phyloP scores from a whole-genome alignment of 192 early-diverging fungal genomes.

The Glomus cerebriforme region DNA sequence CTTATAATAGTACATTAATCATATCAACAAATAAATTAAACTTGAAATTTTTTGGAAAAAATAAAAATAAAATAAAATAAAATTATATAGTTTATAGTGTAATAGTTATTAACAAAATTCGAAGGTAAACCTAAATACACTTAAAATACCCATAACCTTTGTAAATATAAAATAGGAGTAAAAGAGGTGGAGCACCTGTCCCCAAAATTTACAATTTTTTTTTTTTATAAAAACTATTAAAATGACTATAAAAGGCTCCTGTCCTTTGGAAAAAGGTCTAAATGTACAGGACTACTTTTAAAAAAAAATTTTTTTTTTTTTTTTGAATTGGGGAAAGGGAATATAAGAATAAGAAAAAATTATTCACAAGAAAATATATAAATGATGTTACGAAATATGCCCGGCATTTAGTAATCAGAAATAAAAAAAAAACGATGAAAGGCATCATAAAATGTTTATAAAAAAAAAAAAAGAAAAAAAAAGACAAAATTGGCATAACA shows the following conservation, averaged over 20 bases:
- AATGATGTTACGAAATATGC: not conserved
- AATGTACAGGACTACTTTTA: constrained; percentile 1
- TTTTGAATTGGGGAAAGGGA: not conserved
- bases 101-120: not conserved
- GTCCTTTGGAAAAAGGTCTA: constrained; percentile 16
- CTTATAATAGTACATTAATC: not conserved
- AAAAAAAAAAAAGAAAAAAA: not conserved
- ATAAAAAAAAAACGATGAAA: not conserved
- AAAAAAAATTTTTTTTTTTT: not conserved
- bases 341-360: constrained; percentile 21
- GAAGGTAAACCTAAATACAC: not conserved
- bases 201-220: constrained; percentile 19
- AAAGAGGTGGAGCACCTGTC: constrained; percentile 28
- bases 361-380: constrained; percentile 30
- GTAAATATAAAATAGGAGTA: not conserved
- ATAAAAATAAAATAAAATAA: not conserved
- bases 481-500: not conserved
- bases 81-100: constrained; percentile 6
- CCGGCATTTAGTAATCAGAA: not conserved
- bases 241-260: constrained; percentile 2
- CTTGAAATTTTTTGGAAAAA: not conserved
- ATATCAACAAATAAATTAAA: not conserved
- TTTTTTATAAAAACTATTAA: constrained; percentile 20
- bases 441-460: not conserved
- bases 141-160: not conserved